phyloP scores from a whole-genome alignment of 192 early-diverging fungal genomes.

The Coemansia sp. region DNA sequence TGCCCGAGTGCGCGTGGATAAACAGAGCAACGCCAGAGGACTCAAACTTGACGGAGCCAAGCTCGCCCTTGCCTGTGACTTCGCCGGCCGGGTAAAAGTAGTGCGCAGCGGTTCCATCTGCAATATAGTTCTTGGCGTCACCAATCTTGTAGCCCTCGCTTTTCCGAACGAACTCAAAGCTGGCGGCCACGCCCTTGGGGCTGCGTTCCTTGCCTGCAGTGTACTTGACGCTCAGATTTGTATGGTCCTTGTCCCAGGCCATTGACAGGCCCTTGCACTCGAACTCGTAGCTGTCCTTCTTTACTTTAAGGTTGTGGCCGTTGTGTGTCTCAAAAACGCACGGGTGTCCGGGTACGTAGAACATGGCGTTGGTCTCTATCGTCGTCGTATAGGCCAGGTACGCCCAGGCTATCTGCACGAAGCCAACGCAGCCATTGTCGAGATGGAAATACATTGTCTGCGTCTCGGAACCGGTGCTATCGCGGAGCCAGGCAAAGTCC shows the following conservation, averaged over 20 bases:
- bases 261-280: slow-evolving; percentile 76
- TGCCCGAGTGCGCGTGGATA: slow-evolving; percentile 80
- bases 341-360: slow-evolving; percentile 64
- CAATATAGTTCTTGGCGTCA: slow-evolving; percentile 78
- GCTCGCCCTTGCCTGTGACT: slow-evolving; percentile 70
- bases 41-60: slow-evolving; percentile 63
- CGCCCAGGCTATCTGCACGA: slow-evolving; percentile 91
- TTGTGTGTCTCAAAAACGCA: slow-evolving; percentile 72
- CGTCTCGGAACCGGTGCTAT: slow-evolving; percentile 81
- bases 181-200: slow-evolving; percentile 64
- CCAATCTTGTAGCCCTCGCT: slow-evolving; percentile 81
- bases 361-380: slow-evolving; percentile 73
- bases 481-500: slow-evolving; percentile 72
- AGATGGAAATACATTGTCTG: slow-evolving; percentile 84
- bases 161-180: slow-evolving; percentile 66
- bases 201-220: slow-evolving; percentile 55
- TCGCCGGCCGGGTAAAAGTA: slow-evolving; percentile 82
- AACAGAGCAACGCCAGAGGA: slow-evolving; percentile 73
- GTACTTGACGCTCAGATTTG: slow-evolving; percentile 42
- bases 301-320: slow-evolving; percentile 69
- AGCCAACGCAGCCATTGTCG: slow-evolving; percentile 71
- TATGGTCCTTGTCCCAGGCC: slow-evolving; percentile 54
- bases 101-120: slow-evolving; percentile 64
- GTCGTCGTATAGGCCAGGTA: slow-evolving; percentile 72
- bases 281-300: slow-evolving; percentile 71